phyloP scores from a whole-genome alignment of 1,139 yeast species.

The Blastobotrys serpentis region DNA sequence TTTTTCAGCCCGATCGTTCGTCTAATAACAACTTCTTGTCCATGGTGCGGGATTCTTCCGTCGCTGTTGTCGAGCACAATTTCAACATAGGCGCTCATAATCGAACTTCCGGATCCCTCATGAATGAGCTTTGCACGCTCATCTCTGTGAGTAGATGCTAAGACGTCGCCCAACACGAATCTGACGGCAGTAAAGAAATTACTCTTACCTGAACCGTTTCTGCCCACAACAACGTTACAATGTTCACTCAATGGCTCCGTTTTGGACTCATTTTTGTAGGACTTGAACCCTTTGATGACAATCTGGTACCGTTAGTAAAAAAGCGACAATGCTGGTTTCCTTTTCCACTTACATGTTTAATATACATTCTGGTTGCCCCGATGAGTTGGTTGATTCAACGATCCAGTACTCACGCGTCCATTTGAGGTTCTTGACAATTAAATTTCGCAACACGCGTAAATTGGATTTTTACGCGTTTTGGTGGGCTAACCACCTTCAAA shows the following conservation, averaged over 20 bases:
- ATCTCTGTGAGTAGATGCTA: conserved; percentile 81
- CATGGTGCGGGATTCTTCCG: conserved; percentile 65
- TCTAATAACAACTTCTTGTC: conserved; percentile 68
- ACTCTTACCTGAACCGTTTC: conserved; percentile 96
- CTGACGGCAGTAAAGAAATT: conserved; percentile 95
- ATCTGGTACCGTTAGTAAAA: conserved; percentile 40
- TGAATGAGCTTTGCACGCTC: conserved; percentile 87
- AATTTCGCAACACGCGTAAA: background rate
- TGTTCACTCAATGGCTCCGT: conserved; percentile 76
- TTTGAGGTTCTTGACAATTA: background rate
- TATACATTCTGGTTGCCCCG: conserved; percentile 21
- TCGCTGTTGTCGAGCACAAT: conserved; percentile 81
- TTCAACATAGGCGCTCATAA: conserved; percentile 92
- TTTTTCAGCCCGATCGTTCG: conserved; percentile 91
- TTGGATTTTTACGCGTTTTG: background rate
- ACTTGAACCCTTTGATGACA: conserved; percentile 88
- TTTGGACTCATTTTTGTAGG: conserved; percentile 81
- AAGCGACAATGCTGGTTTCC: background rate
- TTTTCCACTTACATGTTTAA: conserved; percentile 22
- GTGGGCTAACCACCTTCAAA: too few relatives aligned
- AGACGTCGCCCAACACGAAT: conserved; percentile 88
- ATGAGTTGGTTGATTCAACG: too few relatives aligned
- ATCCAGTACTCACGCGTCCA: too few relatives aligned
- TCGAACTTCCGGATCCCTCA: conserved; percentile 73
- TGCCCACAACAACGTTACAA: conserved; percentile 85